Evolutionary conservation across 768 basidiomycete species (phyloP), one percentile per base, ranked within the genome.

Genomic region (Tephrocybe sp.): DNA sequence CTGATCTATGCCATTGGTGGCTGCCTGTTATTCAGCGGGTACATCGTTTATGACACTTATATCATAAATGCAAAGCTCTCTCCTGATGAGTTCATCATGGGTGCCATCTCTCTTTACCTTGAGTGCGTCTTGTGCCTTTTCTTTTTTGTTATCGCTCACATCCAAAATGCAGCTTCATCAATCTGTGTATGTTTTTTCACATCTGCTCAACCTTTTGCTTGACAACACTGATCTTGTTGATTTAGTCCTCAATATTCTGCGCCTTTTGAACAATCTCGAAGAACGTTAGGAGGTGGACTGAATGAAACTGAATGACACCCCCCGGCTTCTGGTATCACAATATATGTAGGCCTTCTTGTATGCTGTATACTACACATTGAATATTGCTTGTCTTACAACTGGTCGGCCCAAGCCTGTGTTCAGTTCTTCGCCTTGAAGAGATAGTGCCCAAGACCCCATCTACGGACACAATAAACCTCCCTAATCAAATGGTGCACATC

Each of bases 81-180:
- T 1, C 92, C 93, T 3, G 97, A 99, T 56, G 97, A 99, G 66
- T 93, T 81, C 66, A 93, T 97, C 57, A 73, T 97, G 73, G 96
- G 86, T 28, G 78, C 92, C 15, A 87, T 98, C 62, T 87, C 84
- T 56, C 81, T 98, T n/a, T 98, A 98, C 70, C 84, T 98, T 48
- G 96, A 98, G 83, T 89, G 69, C 58, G 84, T 84, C 9, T n/a
- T 32, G 52, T 19, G 2, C 18, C 21, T 28, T 38, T 7, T 40
- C 16, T 44, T 28, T 3, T 43, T 3, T 24, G 36, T 1, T 25
- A 24, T 31, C 34, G 3, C 48, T 58, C 41, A 58, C 52, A 45
- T 45, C 49, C 59, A 54, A 55, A 42, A 46, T 51, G 13, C 55
- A 90, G 88, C 61, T 90, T 93, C 66, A 77, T 93, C 70, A 94